Evolutionary conservation across 768 basidiomycete genomes (phyloP).

Genomic region (Artomyces pyxidatus): DNA sequence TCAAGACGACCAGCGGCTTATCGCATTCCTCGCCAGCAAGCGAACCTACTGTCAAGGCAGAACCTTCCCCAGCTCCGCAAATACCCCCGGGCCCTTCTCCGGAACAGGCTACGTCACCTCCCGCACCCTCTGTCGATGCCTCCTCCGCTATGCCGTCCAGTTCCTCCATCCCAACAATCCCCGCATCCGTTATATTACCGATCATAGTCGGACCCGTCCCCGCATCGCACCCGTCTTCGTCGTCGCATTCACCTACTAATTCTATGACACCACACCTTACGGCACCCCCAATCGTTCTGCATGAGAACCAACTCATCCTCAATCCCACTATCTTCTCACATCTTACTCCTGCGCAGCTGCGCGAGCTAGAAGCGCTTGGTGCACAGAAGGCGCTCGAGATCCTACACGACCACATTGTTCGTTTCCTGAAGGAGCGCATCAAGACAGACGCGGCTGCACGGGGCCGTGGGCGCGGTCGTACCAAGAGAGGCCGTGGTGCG

Average conservation of each 20-base stretch:
- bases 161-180: constrained; percentile 20
- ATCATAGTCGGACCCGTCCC: constrained; percentile 72
- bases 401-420: constrained; percentile 78
- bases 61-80: constrained; percentile 10
- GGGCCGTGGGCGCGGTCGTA: constrained; percentile 18
- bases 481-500: constrained; percentile 14
- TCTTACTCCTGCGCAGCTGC: constrained; percentile 63
- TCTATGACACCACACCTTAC: constrained; percentile 31
- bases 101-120: constrained; percentile 14
- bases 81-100: constrained; percentile 17
- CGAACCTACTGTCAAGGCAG: constrained; percentile 17
- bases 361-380: constrained; percentile 71
- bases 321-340: constrained; percentile 81
- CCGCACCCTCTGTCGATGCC: constrained; percentile 8
- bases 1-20: constrained; percentile 29
- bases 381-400: constrained; percentile 76
- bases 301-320: constrained; percentile 76
- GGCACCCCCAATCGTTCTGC: constrained; percentile 64
- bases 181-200: constrained; percentile 54
- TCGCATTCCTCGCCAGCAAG: constrained; percentile 3
- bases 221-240: constrained; percentile 47
- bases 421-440: constrained; percentile 72
- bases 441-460: constrained; percentile 27
- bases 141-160: background rate
- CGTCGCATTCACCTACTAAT: constrained; percentile 31